Evolutionary conservation across 2,329 filamentous ascomycete species (phyloP).

Genomic region (Rasamsonia emersonii): DNA sequence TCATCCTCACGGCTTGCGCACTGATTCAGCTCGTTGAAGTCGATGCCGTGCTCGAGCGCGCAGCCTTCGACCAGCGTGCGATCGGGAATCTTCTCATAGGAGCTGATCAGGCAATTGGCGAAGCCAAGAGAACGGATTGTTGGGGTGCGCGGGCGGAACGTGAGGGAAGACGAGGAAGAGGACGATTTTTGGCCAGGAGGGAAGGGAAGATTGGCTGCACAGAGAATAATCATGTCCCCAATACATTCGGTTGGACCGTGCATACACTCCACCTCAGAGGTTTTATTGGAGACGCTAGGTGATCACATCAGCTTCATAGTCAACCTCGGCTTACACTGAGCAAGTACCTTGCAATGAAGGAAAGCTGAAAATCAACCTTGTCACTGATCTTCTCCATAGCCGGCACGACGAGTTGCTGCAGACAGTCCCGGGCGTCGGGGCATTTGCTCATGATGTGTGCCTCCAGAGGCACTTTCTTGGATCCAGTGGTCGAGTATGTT

Average conservation of each 20-base stretch:
- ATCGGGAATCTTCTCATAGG: conserved; percentile 70
- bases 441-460: conserved; percentile 98
- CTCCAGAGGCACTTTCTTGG: conserved; percentile 61
- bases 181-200: conserved; percentile 16
- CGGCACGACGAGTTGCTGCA: conserved; percentile 72
- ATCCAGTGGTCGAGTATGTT: conserved; percentile 1
- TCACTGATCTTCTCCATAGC: conserved; percentile 72
- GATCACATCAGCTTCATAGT: background rate
- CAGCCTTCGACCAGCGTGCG: conserved; percentile 75
- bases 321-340: conserved; percentile 7
- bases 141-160: conserved; percentile 56
- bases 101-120: conserved; percentile 74
- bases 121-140: conserved; percentile 87
- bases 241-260: conserved; percentile 87
- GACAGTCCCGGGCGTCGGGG: conserved; percentile 77
- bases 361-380: conserved; percentile 85
- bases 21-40: conserved; percentile 70
- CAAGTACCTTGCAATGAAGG: conserved; percentile 72
- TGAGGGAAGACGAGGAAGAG: conserved; percentile 8
- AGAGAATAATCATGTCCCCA: conserved; percentile 90
- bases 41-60: conserved; percentile 80
- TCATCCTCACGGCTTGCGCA: conserved; percentile 74
- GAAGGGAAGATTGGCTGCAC: conserved; percentile 61
- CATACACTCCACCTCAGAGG: conserved; percentile 78
- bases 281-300: conserved; percentile 53